Percentiles rank a stretch among this genome's conserved stretches.
Conservation (phyloP, 352 stramenopile genomes). For the Globisporangium alternatum region DNA sequence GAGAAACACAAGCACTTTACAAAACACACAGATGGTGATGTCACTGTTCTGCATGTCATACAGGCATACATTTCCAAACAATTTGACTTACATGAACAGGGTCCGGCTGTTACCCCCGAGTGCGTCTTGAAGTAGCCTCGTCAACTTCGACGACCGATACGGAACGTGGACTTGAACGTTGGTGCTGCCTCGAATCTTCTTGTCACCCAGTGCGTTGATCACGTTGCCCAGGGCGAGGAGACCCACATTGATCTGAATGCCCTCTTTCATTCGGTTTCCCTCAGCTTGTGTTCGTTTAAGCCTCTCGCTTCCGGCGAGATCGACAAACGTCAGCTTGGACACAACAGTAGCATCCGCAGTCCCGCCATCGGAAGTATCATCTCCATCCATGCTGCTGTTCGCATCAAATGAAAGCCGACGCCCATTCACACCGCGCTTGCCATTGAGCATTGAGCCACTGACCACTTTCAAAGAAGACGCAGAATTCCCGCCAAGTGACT, state of each 20-base stretch:
- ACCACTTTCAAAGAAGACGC: conserved; percentile 12
- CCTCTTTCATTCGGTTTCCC: conserved; percentile 86
- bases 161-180: conserved; percentile 59
- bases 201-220: conserved; percentile 84
- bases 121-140: conserved; percentile 76
- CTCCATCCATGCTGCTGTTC: conserved; percentile 8
- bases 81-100: conserved; percentile 73
- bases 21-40: background rate
- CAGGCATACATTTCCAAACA: background rate
- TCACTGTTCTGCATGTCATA: background rate
- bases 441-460: background rate
- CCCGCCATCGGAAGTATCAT: conserved; percentile 14
- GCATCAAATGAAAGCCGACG: conserved; percentile 15
- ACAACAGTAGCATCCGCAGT: conserved; percentile 43
- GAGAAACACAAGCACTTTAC: conserved; percentile 81
- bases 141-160: conserved; percentile 83
- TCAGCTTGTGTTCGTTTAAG: conserved; percentile 84
- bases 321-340: conserved; percentile 87
- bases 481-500: conserved; percentile 14
- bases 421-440: conserved; percentile 21
- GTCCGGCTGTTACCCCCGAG: conserved; percentile 87
- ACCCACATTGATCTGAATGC: conserved; percentile 88
- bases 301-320: conserved; percentile 83
- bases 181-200: conserved; percentile 34
- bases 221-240: conserved; percentile 84